A percentile compares a stretch with the other conserved stretches of the same genome.
phyloP scores from a whole-genome alignment of 2,329 filamentous ascomycete genomes.

The Incumbomyces lentus region DNA sequence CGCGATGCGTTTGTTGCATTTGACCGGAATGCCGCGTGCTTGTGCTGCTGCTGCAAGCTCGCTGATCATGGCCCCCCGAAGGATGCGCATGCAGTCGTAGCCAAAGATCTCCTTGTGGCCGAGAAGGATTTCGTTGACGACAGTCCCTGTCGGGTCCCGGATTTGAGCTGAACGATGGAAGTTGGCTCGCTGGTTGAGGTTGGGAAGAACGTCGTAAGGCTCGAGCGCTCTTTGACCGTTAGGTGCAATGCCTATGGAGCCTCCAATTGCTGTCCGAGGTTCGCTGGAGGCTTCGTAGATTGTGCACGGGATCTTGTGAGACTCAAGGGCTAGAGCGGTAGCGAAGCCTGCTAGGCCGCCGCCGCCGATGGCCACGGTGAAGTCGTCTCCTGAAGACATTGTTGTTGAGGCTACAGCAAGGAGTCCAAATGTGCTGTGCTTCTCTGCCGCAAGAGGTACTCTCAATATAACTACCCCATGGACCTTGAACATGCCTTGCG shows the following conservation, averaged over 20 bases:
- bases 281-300: constrained; percentile 43
- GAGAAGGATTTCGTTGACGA: constrained; percentile 1
- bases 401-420: no score
- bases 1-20: background rate
- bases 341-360: constrained; percentile 43
- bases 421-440: no score
- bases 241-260: constrained; percentile 49
- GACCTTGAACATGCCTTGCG: no score
- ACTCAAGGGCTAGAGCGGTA: constrained; percentile 45
- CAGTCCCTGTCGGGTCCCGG: constrained; percentile 25
- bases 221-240: constrained; percentile 48
- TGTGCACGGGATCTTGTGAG: constrained; percentile 38
- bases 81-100: constrained; percentile 16
- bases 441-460: no score
- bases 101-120: constrained; percentile 20
- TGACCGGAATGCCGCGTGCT: background rate
- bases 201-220: constrained; percentile 30
- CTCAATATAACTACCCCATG: no score
- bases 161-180: constrained; percentile 32
- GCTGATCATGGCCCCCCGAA: background rate
- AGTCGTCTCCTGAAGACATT: background rate
- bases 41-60: background rate
- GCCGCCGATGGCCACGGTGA: constrained; percentile 36
- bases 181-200: background rate
- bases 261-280: constrained; percentile 38